phyloP scores from a whole-genome alignment of 1,139 yeast genomes.

The Debaryomycetaceae sp. region DNA sequence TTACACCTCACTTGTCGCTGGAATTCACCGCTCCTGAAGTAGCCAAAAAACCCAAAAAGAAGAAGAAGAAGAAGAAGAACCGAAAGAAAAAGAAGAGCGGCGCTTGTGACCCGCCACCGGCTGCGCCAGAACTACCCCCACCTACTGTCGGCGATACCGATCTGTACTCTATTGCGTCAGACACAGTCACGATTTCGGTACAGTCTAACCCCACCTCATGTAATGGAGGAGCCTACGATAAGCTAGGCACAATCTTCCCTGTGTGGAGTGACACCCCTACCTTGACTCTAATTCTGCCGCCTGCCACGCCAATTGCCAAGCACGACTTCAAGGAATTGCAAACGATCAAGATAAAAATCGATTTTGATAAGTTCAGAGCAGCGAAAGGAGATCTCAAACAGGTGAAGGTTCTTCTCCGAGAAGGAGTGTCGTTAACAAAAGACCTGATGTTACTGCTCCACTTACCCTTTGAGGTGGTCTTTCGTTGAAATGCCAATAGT shows the following conservation, averaged over 20 bases:
- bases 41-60: constrained; percentile 1
- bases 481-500: constrained; percentile 3
- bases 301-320: background rate
- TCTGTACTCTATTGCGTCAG: too few species aligned
- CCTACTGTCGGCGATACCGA: too few species aligned
- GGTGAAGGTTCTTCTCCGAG: background rate
- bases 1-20: too few species aligned
- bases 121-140: too few species aligned
- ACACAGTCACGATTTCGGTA: too few species aligned
- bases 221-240: constrained; percentile 4
- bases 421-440: too few species aligned
- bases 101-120: too few species aligned
- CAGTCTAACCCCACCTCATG: too few species aligned
- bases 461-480: too few species aligned
- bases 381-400: background rate
- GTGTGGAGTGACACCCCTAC: constrained; percentile 1
- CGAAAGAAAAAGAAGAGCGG: constrained; percentile 4
- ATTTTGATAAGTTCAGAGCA: constrained; percentile 1
- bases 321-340: background rate
- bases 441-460: too few species aligned
- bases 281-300: background rate
- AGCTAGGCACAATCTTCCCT: constrained; percentile 2
- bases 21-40: too few species aligned
- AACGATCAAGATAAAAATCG: background rate
- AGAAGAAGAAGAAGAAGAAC: constrained; percentile 3